phyloP scores from a whole-genome alignment of 106 monocot genomes.

The Triglochin maritima region DNA sequence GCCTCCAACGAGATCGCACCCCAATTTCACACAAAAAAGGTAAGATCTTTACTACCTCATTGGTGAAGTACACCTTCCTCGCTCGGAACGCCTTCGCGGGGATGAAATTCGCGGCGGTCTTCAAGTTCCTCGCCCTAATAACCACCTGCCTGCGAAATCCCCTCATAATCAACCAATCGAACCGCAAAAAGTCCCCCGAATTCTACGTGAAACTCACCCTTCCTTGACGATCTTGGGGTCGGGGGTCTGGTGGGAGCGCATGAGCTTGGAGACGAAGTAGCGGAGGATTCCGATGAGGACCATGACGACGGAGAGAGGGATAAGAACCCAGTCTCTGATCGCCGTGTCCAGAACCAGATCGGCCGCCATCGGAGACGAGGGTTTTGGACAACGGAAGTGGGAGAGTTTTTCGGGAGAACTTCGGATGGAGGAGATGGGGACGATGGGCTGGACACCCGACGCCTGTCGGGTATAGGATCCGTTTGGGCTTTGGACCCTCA shows the following conservation, averaged over 20 bases:
- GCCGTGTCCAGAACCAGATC: constrained; percentile 96
- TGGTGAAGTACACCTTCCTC: constrained; percentile 51
- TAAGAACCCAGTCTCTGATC: constrained; percentile 91
- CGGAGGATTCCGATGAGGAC: constrained; percentile 96
- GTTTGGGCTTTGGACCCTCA: no score
- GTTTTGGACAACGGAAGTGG: no score
- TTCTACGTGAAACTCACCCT: constrained; percentile 29
- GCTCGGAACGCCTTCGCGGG: constrained; percentile 56
- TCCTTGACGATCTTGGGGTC: constrained; percentile 78
- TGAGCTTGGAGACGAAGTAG: constrained; percentile 96
- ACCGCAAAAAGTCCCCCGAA: not conserved
- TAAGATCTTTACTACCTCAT: constrained; percentile 32
- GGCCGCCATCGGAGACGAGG: constrained; percentile 35
- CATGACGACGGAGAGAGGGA: constrained; percentile 95
- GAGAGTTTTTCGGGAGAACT: no score
- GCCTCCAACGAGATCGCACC: not conserved
- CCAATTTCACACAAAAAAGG: not conserved
- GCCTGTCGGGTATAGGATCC: no score
- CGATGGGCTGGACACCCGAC: no score
- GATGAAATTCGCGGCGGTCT: constrained; percentile 42
- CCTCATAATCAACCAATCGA: not conserved
- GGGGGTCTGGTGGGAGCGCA: constrained; percentile 58
- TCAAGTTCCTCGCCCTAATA: constrained; percentile 58
- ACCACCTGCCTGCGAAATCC: constrained; percentile 45
- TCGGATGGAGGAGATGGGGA: no score